Evolutionary conservation across 129 eudicot species (phyloP), one percentile per base, ranked within the genome.

Genomic region (sunflower (Helianthus annuus)): DNA sequence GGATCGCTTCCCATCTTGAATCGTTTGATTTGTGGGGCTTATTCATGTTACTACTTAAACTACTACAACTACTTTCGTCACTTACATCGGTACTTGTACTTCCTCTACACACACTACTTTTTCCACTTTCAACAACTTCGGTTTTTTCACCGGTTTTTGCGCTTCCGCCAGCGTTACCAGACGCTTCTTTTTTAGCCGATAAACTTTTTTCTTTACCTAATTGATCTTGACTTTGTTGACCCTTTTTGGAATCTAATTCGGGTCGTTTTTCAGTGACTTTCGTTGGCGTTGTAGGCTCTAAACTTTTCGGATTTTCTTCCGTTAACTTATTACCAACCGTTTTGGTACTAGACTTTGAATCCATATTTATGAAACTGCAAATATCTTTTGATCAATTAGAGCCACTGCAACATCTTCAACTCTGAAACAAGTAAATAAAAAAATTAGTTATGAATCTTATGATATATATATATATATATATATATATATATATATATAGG

Each of bases 1-100:
- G 92, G 66, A 89, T 89, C 22, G 92, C 92, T 86, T 89, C 96
- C 92, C 96, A 89, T 86, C 96, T 82, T 10, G 87, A 74, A 65
- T 89, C 96, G 45, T 89, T 85, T 34, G 86, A 90, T 75, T 86
- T 86, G 75, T 89, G 96, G 16, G 96, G 96, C 63, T 89, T 89
- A 78, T 83, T 86, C 48, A 89, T 56, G 62, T 81, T 82, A 77
- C 88, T 84, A 76, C 90, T 89, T 11, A 89, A 82, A 82, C 92
- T 86, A 80, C 96, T 90, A 72, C 86, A 90, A 71, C 83, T 78
- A 76, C 96, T 90, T 74, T 87, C 93, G 22, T 90, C 96, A 61
- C 96, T 90, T 27, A 90, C 70, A 67, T 90, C 92, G 3, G 85
- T 90, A 61, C 96, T 83, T 12, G 92, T 86, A 64, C 96, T 90